Conservation (phyloP, 1,284 basidiomycete genomes). For the Melampsora larici-populina region DNA sequence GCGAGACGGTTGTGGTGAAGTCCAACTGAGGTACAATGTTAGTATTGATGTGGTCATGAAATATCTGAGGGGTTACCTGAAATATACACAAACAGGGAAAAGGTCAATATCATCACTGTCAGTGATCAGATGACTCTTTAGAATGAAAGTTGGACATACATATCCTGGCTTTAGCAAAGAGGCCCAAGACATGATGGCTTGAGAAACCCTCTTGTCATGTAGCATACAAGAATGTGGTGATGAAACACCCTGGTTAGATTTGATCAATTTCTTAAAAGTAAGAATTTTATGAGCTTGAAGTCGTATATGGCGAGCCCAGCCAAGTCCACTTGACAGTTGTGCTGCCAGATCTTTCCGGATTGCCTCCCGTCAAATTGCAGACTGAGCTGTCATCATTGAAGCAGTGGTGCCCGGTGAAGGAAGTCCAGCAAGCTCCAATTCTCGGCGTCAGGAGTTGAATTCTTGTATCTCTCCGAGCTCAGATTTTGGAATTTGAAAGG, state of each 20-base stretch:
- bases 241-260: not conserved
- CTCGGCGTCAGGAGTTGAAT: slow-evolving; percentile 5
- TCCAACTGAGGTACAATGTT: slow-evolving; percentile 9
- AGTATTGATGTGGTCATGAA: not conserved
- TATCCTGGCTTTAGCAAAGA: slow-evolving; percentile 11
- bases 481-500: too few species aligned
- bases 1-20: not conserved
- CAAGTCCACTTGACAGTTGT: too few species aligned
- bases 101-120: not conserved
- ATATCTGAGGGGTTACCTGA: slow-evolving; percentile 14
- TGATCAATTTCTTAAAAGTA: not conserved
- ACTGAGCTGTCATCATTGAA: slow-evolving; percentile 30
- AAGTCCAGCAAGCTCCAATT: not conserved
- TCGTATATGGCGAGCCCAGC: too few species aligned
- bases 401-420: not conserved
- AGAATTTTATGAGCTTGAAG: slow-evolving; percentile 16
- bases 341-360: not conserved
- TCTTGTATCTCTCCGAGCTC: slow-evolving; percentile 4
- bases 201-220: not conserved
- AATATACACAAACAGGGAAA: not conserved
- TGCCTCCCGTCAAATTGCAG: not conserved
- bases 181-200: slow-evolving; percentile 7
- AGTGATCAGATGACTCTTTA: not conserved
- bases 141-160: not conserved
- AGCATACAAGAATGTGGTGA: slow-evolving; percentile 15